phyloP scores from a whole-genome alignment of 2,329 filamentous ascomycete species.

The Orbilia brochopaga region DNA sequence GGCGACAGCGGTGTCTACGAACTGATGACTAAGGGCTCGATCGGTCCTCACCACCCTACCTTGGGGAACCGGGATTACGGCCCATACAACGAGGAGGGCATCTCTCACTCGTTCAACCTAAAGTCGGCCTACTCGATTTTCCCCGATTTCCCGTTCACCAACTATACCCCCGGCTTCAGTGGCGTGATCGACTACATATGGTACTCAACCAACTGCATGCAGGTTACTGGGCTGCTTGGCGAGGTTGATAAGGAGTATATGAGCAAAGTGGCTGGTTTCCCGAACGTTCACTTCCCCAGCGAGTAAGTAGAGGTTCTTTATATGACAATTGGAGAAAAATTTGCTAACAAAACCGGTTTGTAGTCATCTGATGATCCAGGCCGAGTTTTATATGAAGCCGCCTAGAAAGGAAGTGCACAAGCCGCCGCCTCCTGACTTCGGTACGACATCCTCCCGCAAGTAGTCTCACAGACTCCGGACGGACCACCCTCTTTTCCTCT shows the following conservation, averaged over 20 bases:
- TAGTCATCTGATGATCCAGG: constrained; percentile 80
- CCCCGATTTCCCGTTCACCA: constrained; percentile 88
- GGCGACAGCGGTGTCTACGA: constrained; percentile 89
- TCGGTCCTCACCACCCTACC: constrained; percentile 80
- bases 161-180: constrained; percentile 92
- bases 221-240: constrained; percentile 81
- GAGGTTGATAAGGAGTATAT: constrained; percentile 86
- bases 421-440: constrained; percentile 69
- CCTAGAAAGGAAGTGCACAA: constrained; percentile 75
- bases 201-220: constrained; percentile 90
- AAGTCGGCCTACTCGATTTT: constrained; percentile 87
- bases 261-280: constrained; percentile 85
- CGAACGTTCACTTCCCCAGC: constrained; percentile 91
- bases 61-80: constrained; percentile 83
- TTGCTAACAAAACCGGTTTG: constrained; percentile 12
- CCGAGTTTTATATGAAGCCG: constrained; percentile 86
- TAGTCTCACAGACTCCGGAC: constrained; percentile 56
- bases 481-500: constrained; percentile 55
- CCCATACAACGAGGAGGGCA: constrained; percentile 88
- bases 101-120: constrained; percentile 91
- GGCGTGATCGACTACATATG: constrained; percentile 97
- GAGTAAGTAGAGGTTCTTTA: constrained; percentile 61
- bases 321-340: background rate
- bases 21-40: constrained; percentile 78
- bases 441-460: constrained; percentile 56